These are phyloP conservation scores for Aphanomyces invadans DNA, from an alignment of 352 stramenopile species.

Conservation along the genomic window DNA sequence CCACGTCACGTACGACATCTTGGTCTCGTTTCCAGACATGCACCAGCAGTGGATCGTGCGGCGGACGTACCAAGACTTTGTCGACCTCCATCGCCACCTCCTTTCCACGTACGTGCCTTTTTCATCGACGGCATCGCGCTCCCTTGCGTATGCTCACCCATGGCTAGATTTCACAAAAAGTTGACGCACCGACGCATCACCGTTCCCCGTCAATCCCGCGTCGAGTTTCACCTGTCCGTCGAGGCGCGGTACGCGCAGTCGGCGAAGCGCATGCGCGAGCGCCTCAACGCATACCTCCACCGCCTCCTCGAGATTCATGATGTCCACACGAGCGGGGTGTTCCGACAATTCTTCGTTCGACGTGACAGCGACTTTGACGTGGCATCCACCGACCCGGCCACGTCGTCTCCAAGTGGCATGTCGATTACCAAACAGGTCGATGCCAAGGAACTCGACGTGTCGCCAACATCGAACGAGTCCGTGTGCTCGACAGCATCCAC, in stretches of 20 bases:
- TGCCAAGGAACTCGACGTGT: background rate
- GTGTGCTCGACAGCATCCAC: background rate
- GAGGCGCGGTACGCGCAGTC: background rate
- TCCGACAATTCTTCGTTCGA: slow-evolving; percentile 37
- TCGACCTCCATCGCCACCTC: slow-evolving; percentile 35
- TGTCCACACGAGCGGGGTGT: slow-evolving; percentile 34
- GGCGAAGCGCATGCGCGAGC: slow-evolving; percentile 18
- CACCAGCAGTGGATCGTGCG: slow-evolving; percentile 42
- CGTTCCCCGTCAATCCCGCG: background rate
- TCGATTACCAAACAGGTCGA: background rate
- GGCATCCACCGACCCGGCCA: no score
- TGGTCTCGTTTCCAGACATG: slow-evolving; percentile 39
- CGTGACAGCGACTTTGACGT: background rate
- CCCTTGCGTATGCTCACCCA: background rate
- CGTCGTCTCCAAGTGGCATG: no score
- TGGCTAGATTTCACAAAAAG: background rate
- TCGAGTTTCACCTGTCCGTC: background rate
- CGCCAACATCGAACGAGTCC: background rate
- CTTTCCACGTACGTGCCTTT: background rate
- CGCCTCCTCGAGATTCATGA: slow-evolving; percentile 50
- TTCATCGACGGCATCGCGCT: background rate
- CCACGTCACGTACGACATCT: slow-evolving; percentile 43
- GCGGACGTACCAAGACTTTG: slow-evolving; percentile 45
- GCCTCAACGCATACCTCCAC: slow-evolving; percentile 57
- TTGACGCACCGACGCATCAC: background rate